Evolutionary conservation across 2,329 filamentous ascomycete species (phyloP), one percentile per base, ranked within the genome.

Genomic region (Parafenestella ontariensis): DNA sequence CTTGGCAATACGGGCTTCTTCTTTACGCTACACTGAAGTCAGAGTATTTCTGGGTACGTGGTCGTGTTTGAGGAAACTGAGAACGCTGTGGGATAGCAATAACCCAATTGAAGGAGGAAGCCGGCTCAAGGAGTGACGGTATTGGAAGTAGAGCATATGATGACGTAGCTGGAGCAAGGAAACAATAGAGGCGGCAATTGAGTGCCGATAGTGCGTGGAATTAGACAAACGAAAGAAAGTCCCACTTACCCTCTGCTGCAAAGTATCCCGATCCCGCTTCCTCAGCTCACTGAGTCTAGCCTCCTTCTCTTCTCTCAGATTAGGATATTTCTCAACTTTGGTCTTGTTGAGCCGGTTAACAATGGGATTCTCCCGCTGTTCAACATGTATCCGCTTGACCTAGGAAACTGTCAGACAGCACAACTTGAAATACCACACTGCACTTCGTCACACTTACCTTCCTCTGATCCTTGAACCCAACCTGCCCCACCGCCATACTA

Each of bases 261-360:
- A 79, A 1, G 82, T 80, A 13, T 85, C 84, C 69, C 89, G 85
- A 47, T 96, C 92, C 54, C 81, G 83, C 73, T 87, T 88, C 60
- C 92, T 83, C 64, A 94, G 79, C 77, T 89, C 87, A 65, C 86
- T 87, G 56, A 89, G 77, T 37, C 86, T 85, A 45, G 91, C 89
- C 50, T 96, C 92, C 72, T 89, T 90, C 79, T 97, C 93, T 71
- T 89, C 86, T 54, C 84, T 82, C 11, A 99, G 79, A 72, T 98
- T 91, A 0, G 94, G 92, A 73, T 88, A 91, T 75, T 88, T 91
- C 79, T 98, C 94, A 29, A 90, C 86, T 65, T 89, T 92, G 31
- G 95, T 99, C 83, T 98, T 99, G 81, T 97, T 98, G 62, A 99
- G 85, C n/a, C 95, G 87, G 79, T 99, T 99, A 79, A 99, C 87